These are phyloP conservation scores for Fusarium protoensiforme DNA, from an alignment of 2,329 filamentous ascomycete species.

Conservation along the genomic window DNA sequence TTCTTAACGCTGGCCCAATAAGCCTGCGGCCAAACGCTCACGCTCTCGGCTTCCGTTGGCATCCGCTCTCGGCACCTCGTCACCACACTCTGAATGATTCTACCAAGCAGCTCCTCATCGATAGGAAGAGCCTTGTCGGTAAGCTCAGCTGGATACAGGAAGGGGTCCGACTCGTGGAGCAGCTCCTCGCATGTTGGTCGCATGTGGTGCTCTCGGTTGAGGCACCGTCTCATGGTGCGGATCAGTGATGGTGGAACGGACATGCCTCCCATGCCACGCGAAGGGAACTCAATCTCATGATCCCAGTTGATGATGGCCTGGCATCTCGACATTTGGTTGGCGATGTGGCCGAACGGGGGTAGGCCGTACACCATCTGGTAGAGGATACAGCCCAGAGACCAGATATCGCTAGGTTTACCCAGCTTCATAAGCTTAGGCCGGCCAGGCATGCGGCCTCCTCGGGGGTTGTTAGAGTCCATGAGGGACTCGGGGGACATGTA, in stretches of 20 bases:
- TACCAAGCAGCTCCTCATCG: conserved; percentile 69
- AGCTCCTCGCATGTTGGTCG: conserved; percentile 74
- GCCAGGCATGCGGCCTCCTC: conserved; percentile 55
- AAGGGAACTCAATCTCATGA: conserved; percentile 78
- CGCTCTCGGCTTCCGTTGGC: conserved; percentile 67
- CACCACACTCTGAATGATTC: conserved; percentile 73
- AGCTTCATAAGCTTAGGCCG: conserved; percentile 88
- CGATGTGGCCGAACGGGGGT: conserved; percentile 93
- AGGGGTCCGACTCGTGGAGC: conserved; percentile 68
- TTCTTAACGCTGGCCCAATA: conserved; percentile 71
- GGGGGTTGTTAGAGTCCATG: conserved; percentile 81
- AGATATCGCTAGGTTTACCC: conserved; percentile 95
- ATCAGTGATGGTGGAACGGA: conserved; percentile 69
- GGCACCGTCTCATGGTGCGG: conserved; percentile 70
- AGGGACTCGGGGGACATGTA: conserved; percentile 98
- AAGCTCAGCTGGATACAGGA: conserved; percentile 71
- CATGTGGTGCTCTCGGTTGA: conserved; percentile 70
- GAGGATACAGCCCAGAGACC: conserved; percentile 95
- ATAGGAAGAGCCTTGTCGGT: conserved; percentile 67
- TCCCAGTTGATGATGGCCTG: conserved; percentile 86
- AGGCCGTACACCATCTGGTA: conserved; percentile 99
- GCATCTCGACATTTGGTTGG: conserved; percentile 86
- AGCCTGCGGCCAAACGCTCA: conserved; percentile 67
- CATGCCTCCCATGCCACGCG: conserved; percentile 73
- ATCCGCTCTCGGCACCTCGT: conserved; percentile 67